These are phyloP conservation scores for Adenanthera pavonina DNA, from an alignment of 306 rosid species.

Conservation along the genomic window DNA sequence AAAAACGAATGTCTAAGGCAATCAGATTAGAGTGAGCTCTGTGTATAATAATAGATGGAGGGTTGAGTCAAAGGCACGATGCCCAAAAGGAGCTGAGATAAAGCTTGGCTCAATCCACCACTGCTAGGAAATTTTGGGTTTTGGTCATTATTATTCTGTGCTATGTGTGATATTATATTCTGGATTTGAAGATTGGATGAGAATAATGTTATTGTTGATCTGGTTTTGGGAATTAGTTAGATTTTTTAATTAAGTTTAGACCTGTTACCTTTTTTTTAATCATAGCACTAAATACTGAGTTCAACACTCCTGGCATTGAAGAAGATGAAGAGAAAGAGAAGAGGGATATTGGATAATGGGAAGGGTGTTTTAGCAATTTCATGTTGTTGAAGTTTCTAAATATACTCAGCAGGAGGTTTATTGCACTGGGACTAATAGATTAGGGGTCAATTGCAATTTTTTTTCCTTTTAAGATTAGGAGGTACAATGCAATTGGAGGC, in stretches of 20 bases:
- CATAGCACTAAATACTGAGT: background rate
- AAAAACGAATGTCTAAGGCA: background rate
- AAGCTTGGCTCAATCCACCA: background rate
- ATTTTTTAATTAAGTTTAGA: background rate
- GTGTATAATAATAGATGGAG: background rate
- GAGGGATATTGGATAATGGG: background rate
- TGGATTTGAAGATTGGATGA: background rate
- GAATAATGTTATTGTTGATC: background rate
- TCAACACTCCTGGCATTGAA: background rate
- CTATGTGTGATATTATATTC: background rate
- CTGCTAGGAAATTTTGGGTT: background rate
- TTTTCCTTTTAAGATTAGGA: background rate
- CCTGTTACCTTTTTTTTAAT: background rate
- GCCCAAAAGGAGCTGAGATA: background rate
- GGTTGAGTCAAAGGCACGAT: constrained; percentile 1
- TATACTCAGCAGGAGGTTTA: background rate
- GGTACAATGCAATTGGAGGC: background rate
- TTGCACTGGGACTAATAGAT: background rate
- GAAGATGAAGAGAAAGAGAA: background rate
- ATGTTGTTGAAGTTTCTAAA: background rate
- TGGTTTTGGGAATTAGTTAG: background rate
- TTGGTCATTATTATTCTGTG: background rate
- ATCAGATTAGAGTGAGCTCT: background rate
- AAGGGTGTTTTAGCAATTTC: background rate
- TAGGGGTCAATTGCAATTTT: background rate